Evolutionary conservation across 305 asterid species (phyloP).

Genomic region (Rubia tinctorum): DNA sequence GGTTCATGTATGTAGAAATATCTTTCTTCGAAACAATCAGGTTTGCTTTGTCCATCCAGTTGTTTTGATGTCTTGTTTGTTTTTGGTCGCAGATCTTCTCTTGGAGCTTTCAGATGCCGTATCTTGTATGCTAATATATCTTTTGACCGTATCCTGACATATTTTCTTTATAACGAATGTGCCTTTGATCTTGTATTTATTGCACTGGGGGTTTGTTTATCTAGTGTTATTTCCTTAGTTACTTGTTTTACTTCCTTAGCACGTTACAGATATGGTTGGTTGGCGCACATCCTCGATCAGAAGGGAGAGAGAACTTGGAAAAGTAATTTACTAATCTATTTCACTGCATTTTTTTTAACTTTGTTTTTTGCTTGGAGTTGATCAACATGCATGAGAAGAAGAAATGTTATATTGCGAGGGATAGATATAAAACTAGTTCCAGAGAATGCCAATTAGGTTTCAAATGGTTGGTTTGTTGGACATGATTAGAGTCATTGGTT

Average conservation of each 20-base stretch:
- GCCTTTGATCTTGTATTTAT: not conserved
- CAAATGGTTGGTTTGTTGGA: not conserved
- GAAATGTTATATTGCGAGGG: not conserved
- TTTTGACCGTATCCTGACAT: conserved; percentile 82
- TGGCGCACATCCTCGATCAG: conserved; percentile 96
- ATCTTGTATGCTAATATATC: conserved; percentile 83
- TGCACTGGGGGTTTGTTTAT: not conserved
- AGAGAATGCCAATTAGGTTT: not conserved
- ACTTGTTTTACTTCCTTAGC: conserved; percentile 40
- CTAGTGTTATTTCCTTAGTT: not conserved
- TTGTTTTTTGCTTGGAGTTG: not conserved
- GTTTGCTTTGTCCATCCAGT: not conserved
- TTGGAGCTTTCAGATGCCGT: conserved; percentile 73
- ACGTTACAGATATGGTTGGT: conserved; percentile 82
- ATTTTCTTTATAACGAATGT: not conserved
- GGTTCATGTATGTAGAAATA: conserved; percentile 61
- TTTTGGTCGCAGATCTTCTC: conserved; percentile 76
- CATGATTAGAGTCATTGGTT: not conserved
- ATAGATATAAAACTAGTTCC: too few relatives aligned
- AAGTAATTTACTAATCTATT: conserved; percentile 41
- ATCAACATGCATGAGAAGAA: not conserved
- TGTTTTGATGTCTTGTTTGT: conserved; percentile 16
- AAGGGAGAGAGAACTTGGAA: conserved; percentile 78
- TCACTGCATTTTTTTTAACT: not conserved
- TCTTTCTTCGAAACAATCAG: conserved; percentile 13